Conservation (phyloP, 2,329 filamentous ascomycete species). For the Septoria linicola region DNA sequence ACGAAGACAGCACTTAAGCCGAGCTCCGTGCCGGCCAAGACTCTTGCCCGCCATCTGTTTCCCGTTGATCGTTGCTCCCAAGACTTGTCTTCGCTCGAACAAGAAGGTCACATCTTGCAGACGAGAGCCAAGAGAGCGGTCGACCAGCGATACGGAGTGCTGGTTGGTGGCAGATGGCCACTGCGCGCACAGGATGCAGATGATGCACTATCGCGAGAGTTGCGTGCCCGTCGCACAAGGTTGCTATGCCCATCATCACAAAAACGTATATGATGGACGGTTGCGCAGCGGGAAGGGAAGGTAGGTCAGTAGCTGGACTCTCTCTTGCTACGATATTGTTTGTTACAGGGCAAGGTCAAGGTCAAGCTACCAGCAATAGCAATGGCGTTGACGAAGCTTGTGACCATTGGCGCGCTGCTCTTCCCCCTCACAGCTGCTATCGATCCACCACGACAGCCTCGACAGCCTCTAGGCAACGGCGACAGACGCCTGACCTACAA, state of each 20-base stretch:
- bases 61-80: constrained; percentile 8
- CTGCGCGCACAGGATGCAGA: no score
- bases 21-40: constrained; percentile 9
- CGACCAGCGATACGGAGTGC: not conserved
- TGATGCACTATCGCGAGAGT: not conserved
- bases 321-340: not conserved
- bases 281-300: not conserved
- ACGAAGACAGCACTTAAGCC: constrained; percentile 10
- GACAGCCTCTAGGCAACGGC: constrained; percentile 23
- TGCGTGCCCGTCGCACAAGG: no score
- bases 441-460: constrained; percentile 20
- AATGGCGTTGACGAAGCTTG: constrained; percentile 14
- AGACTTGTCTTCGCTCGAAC: constrained; percentile 13
- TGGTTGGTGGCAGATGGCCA: constrained; percentile 13
- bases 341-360: not conserved
- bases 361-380: not conserved
- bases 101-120: constrained; percentile 18
- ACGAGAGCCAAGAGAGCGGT: constrained; percentile 12
- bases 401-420: constrained; percentile 14
- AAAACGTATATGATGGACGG: constrained; percentile 5
- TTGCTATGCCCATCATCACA: no score
- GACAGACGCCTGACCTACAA: constrained; percentile 22
- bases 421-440: constrained; percentile 19
- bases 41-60: not conserved
- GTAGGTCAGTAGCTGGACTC: not conserved